phyloP scores from a whole-genome alignment of 805 yeast species.

The Debaryomyces hansenii region DNA sequence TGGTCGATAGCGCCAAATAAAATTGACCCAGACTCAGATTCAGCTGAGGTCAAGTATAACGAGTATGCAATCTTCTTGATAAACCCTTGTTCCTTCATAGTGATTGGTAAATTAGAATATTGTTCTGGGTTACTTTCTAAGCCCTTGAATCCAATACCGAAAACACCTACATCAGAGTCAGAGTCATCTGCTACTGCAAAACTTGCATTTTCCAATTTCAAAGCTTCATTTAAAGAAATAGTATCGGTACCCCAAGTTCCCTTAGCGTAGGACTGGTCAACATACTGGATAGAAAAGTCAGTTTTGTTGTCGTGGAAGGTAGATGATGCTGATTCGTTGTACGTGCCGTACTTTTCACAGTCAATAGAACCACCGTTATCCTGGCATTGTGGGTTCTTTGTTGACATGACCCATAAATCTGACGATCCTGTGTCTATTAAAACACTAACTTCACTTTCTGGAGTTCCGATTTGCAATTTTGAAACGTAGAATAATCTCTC shows the following conservation, averaged over 20 bases:
- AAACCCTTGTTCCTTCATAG: conserved; percentile 31
- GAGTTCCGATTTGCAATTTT: conserved; percentile 19
- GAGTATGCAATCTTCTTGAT: conserved; percentile 38
- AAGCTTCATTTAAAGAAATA: conserved; percentile 13
- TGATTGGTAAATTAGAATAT: conserved; percentile 35
- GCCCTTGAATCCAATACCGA: conserved; percentile 40
- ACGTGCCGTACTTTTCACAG: conserved; percentile 43
- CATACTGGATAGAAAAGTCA: conserved; percentile 41
- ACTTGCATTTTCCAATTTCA: conserved; percentile 4
- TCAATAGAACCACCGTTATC: conserved; percentile 18
- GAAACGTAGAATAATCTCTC: conserved; percentile 16
- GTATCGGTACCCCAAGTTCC: conserved; percentile 47
- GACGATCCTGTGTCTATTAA: conserved; percentile 36
- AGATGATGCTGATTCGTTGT: conserved; percentile 28
- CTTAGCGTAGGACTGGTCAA: conserved; percentile 47
- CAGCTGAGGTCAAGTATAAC: conserved; percentile 29
- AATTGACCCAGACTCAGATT: conserved; percentile 22
- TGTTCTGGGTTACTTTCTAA: conserved; percentile 55
- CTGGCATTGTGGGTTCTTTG: conserved; percentile 20
- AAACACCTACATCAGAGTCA: conserved; percentile 20
- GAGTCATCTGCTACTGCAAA: conserved; percentile 18
- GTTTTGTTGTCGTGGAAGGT: conserved; percentile 31
- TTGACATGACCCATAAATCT: conserved; percentile 26
- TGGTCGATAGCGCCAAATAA: conserved; percentile 29
- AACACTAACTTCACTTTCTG: conserved; percentile 18